Percentiles rank a stretch among this genome's conserved stretches.
phyloP scores from a whole-genome alignment of 2,329 filamentous ascomycete species.

The Thelonectria rubi region DNA sequence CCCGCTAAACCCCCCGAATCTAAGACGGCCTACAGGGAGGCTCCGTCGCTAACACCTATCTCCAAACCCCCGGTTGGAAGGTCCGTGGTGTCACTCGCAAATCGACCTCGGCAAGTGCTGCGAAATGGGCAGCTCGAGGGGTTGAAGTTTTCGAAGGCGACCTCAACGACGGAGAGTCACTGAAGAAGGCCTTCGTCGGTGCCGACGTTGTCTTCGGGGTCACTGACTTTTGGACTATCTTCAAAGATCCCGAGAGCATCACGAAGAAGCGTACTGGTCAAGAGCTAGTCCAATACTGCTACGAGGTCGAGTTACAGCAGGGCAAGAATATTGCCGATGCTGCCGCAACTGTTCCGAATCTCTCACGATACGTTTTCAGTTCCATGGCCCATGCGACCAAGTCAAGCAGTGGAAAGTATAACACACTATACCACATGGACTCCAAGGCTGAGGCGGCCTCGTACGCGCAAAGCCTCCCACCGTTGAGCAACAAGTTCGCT shows the following conservation, averaged over 20 bases:
- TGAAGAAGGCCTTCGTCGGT: conserved; percentile 24
- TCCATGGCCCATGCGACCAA: conserved; percentile 28
- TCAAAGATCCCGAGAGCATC: conserved; percentile 14
- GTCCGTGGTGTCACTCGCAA: conserved; percentile 31
- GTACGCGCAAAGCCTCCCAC: conserved; percentile 19
- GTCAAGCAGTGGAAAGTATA: conserved; percentile 29
- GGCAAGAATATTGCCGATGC: conserved; percentile 56
- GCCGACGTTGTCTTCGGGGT: conserved; percentile 30
- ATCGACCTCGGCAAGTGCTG: conserved; percentile 1
- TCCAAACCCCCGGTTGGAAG: conserved; percentile 19
- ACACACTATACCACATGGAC: conserved; percentile 25
- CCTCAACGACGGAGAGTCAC: conserved; percentile 12
- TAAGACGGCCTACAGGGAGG: conserved; percentile 19
- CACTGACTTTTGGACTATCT: conserved; percentile 26
- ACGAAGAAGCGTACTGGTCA: conserved; percentile 12
- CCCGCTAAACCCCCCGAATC: not conserved
- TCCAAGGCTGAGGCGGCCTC: conserved; percentile 22
- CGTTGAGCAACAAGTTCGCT: conserved; percentile 23
- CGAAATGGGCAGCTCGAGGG: conserved; percentile 16
- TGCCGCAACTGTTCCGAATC: conserved; percentile 18
- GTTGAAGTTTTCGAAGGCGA: conserved; percentile 29
- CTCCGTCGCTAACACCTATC: conserved; percentile 27
- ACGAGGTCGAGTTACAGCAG: conserved; percentile 42
- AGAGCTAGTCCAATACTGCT: conserved; percentile 16
- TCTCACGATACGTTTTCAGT: conserved; percentile 27